Conservation (phyloP, 768 basidiomycete genomes). For the Mycena epipterygia region DNA sequence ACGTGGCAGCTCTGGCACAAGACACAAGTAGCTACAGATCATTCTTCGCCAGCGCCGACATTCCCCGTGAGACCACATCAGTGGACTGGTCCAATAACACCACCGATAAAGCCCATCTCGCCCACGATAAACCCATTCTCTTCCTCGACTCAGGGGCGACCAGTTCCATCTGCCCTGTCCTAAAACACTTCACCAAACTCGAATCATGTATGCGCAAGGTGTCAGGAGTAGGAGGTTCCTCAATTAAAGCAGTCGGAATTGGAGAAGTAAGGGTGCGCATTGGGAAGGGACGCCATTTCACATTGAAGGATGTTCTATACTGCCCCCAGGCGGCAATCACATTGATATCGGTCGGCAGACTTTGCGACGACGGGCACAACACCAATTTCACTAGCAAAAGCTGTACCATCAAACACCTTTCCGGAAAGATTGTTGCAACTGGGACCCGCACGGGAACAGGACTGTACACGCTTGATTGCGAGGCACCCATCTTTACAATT, state of each 20-base stretch:
- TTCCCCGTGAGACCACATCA: background rate
- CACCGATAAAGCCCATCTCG: background rate
- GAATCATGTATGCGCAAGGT: background rate
- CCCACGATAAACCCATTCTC: background rate
- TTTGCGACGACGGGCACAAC: slow-evolving; percentile 1
- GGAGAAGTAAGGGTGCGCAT: background rate
- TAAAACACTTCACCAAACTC: background rate
- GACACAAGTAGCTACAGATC: background rate
- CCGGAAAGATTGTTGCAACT: background rate
- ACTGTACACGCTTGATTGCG: background rate
- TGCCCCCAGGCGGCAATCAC: background rate
- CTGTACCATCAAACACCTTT: background rate
- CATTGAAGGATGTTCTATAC: background rate
- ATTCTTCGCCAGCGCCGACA: background rate
- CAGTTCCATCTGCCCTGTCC: background rate
- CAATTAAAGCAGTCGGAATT: background rate
- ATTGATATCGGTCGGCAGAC: background rate
- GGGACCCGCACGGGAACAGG: background rate
- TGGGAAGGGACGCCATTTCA: background rate
- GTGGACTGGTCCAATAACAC: background rate
- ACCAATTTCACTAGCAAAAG: background rate
- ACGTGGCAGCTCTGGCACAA: background rate
- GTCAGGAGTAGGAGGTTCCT: background rate
- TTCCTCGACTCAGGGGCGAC: background rate
- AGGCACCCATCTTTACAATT: background rate